phyloP scores from a whole-genome alignment of 176 grass and related monocot species.

The Ananas comosus region DNA sequence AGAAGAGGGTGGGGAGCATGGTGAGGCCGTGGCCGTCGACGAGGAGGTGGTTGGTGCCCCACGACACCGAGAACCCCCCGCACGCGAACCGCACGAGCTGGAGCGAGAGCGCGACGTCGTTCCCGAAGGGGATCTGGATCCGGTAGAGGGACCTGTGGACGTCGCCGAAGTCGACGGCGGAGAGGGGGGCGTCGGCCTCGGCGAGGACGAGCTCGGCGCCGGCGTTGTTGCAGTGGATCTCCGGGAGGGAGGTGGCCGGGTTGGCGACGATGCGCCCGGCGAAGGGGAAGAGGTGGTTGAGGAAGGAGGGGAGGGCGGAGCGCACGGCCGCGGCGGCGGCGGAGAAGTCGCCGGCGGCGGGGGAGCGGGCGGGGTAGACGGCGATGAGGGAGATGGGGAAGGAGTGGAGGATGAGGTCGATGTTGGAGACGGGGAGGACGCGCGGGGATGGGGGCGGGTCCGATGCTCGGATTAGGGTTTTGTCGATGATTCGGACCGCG shows the following conservation, averaged over 20 bases:
- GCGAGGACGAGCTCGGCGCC: constrained; percentile 69
- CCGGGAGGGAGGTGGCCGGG: not conserved
- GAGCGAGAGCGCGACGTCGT: constrained; percentile 45
- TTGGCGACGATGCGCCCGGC: not conserved
- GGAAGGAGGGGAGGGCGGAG: constrained; percentile 26
- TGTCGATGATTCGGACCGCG: constrained; percentile 11
- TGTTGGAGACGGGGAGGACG: constrained; percentile 38
- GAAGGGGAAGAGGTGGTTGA: constrained; percentile 30
- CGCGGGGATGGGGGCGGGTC: constrained; percentile 17
- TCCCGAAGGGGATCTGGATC: constrained; percentile 34
- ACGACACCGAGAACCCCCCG: constrained; percentile 57
- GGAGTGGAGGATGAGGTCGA: constrained; percentile 40
- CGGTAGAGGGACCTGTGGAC: constrained; percentile 22
- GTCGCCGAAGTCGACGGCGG: constrained; percentile 42
- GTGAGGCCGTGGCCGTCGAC: constrained; percentile 55
- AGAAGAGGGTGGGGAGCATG: constrained; percentile 38
- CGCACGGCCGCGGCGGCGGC: constrained; percentile 9
- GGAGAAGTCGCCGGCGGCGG: constrained; percentile 6
- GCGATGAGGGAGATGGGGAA: constrained; percentile 41
- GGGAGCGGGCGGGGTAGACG: constrained; percentile 13
- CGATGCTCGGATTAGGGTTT: constrained; percentile 30
- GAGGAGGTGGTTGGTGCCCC: constrained; percentile 53
- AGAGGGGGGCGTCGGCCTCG: constrained; percentile 10
- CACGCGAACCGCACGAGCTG: constrained; percentile 60
- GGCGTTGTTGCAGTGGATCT: constrained; percentile 31